phyloP scores from a whole-genome alignment of 192 early-diverging fungal species.

The Radiomyces spectabilis region DNA sequence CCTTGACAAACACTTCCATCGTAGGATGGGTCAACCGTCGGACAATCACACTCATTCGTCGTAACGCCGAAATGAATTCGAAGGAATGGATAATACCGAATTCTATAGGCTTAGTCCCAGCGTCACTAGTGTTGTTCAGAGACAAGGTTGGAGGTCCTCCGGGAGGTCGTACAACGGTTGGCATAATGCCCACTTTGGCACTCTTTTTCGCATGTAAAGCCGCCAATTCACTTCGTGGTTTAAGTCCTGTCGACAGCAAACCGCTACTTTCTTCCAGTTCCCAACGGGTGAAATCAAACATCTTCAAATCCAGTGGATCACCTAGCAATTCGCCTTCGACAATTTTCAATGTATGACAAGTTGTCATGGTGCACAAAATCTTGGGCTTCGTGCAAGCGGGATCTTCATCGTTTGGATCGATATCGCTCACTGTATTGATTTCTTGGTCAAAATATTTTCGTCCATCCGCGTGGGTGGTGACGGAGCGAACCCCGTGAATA shows the following conservation, averaged over 20 bases:
- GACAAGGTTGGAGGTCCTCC: conserved; percentile 50
- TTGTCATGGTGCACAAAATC: conserved; percentile 62
- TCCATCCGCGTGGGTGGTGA: conserved; percentile 40
- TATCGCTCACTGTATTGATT: conserved; percentile 5
- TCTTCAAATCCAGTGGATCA: conserved; percentile 94
- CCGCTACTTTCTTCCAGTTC: conserved; percentile 80
- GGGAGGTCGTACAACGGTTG: conserved; percentile 85
- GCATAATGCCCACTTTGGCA: conserved; percentile 45
- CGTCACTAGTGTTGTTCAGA: no score
- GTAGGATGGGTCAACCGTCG: conserved; percentile 54
- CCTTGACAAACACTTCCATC: conserved; percentile 90
- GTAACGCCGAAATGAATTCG: conserved; percentile 86
- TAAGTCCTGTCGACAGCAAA: conserved; percentile 14
- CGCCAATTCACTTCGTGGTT: conserved; percentile 11
- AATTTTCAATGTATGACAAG: conserved; percentile 84
- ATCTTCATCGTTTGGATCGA: conserved; percentile 4
- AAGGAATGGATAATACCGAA: conserved; percentile 81
- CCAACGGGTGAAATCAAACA: conserved; percentile 97
- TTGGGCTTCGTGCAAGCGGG: conserved; percentile 3
- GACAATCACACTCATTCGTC: conserved; percentile 91
- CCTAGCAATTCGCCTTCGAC: conserved; percentile 86
- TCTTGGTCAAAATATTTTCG: conserved; percentile 38
- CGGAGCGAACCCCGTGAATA: conserved; percentile 80
- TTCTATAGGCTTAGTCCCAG: conserved; percentile 47
- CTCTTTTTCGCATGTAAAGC: conserved; percentile 10